phyloP scores from a whole-genome alignment of 140 eudicot species.

The Bidens hawaiensis region DNA sequence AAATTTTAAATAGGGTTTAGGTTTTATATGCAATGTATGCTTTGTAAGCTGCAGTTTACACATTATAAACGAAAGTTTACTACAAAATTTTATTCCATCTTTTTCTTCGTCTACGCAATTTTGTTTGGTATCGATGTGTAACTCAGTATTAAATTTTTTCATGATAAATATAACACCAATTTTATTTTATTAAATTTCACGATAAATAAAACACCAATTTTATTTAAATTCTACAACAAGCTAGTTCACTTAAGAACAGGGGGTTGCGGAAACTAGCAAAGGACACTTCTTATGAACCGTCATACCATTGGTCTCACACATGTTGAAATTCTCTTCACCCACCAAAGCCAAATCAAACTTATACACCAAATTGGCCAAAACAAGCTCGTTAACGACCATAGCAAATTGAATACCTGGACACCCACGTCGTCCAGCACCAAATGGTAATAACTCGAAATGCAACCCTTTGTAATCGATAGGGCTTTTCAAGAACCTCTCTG shows the following conservation, averaged over 20 bases:
- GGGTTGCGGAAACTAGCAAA: neutral
- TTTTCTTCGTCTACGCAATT: too few relatives aligned
- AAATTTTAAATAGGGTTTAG: too few relatives aligned
- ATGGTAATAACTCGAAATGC: neutral
- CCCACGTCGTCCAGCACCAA: constrained; percentile 61
- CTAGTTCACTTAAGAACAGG: neutral
- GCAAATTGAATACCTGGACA: constrained; percentile 36
- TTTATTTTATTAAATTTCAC: too few relatives aligned
- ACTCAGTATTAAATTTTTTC: too few relatives aligned
- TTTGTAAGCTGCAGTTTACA: too few relatives aligned
- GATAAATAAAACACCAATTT: too few relatives aligned
- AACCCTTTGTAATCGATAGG: neutral
- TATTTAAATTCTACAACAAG: too few relatives aligned
- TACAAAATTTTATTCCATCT: too few relatives aligned
- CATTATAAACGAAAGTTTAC: too few relatives aligned
- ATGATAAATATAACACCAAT: too few relatives aligned
- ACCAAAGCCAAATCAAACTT: neutral
- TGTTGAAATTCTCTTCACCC: neutral
- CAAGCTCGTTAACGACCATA: neutral
- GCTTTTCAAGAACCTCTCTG: neutral
- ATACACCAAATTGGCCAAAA: neutral
- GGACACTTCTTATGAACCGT: neutral
- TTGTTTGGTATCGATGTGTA: too few relatives aligned
- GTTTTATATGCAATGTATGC: too few relatives aligned
- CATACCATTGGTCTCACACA: neutral